A percentile compares a stretch with the other conserved stretches of the same genome.
Evolutionary conservation across 1,284 basidiomycete genomes (phyloP).

Genomic region (Papiliotrema flavescens): DNA sequence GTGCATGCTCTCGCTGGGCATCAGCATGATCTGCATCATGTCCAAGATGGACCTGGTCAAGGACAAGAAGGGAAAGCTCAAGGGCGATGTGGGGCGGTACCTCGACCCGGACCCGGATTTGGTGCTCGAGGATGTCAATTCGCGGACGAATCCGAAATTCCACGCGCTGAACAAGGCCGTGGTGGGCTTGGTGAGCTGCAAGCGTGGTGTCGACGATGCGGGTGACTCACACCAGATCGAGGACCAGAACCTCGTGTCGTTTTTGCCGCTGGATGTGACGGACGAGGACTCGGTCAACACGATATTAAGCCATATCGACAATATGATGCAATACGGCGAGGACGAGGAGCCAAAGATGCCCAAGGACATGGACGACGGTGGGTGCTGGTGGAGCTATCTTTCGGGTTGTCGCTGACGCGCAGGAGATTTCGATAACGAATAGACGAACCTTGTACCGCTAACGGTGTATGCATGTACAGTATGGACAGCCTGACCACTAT

Average conservation of each 20-base stretch:
- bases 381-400: slow-evolving; percentile 31
- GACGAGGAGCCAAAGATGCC: slow-evolving; percentile 86
- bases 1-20: slow-evolving; percentile 96
- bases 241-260: slow-evolving; percentile 96
- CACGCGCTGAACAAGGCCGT: slow-evolving; percentile 92
- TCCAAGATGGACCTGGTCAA: slow-evolving; percentile 99
- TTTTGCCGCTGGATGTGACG: slow-evolving; percentile 89
- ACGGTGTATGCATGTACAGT: neutral
- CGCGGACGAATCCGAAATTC: slow-evolving; percentile 74
- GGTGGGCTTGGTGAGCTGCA: slow-evolving; percentile 72
- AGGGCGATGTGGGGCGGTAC: slow-evolving; percentile 77
- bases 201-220: neutral
- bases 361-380: slow-evolving; percentile 81
- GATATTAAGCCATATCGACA: slow-evolving; percentile 92
- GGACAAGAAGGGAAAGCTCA: slow-evolving; percentile 66
- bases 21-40: slow-evolving; percentile 96
- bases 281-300: slow-evolving; percentile 84
- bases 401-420: slow-evolving; percentile 1
- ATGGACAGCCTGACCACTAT: no score
- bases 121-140: slow-evolving; percentile 65
- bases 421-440: slow-evolving; percentile 22
- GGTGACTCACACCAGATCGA: slow-evolving; percentile 66
- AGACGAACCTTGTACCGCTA: neutral
- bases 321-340: slow-evolving; percentile 94
- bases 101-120: slow-evolving; percentile 95